These are phyloP conservation scores for Diaporthe caulivora DNA, from an alignment of 2,329 filamentous ascomycete species.

Conservation along the genomic window DNA sequence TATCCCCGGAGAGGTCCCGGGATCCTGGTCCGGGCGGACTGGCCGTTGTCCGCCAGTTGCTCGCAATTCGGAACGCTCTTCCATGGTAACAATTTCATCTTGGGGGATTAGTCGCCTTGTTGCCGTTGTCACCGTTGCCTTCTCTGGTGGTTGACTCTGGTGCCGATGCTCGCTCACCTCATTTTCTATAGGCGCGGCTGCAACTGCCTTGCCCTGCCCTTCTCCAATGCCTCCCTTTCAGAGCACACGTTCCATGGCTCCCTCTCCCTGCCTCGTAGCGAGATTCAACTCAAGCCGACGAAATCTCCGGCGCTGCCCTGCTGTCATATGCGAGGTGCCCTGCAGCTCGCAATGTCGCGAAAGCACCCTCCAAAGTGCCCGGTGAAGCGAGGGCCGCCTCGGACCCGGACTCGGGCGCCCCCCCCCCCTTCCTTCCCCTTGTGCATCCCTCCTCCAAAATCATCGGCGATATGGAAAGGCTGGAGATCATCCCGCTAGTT, in stretches of 20 bases:
- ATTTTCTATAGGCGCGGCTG: conserved; percentile 22
- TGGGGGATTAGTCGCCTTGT: background rate
- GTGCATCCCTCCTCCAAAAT: background rate
- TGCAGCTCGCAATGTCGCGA: conserved; percentile 27
- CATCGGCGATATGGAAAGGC: conserved; percentile 5
- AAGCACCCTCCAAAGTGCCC: conserved; percentile 15
- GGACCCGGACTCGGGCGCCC: background rate
- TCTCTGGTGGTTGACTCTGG: background rate
- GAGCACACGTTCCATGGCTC: background rate
- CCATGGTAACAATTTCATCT: background rate
- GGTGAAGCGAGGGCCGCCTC: conserved; percentile 24
- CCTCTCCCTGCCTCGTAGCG: background rate
- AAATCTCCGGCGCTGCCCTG: background rate
- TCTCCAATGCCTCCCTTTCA: background rate
- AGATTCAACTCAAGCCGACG: background rate
- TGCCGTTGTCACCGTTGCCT: background rate
- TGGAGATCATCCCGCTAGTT: conserved; percentile 29
- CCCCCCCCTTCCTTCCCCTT: background rate
- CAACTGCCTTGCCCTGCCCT: background rate
- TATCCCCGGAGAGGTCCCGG: conserved; percentile 26
- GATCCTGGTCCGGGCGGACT: conserved; percentile 8
- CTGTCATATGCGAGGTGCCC: background rate
- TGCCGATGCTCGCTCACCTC: background rate
- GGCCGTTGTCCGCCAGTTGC: background rate
- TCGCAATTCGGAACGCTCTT: background rate